These are phyloP conservation scores for Fraxinus platypoda DNA, from an alignment of 305 asterid species.

Conservation along the genomic window DNA sequence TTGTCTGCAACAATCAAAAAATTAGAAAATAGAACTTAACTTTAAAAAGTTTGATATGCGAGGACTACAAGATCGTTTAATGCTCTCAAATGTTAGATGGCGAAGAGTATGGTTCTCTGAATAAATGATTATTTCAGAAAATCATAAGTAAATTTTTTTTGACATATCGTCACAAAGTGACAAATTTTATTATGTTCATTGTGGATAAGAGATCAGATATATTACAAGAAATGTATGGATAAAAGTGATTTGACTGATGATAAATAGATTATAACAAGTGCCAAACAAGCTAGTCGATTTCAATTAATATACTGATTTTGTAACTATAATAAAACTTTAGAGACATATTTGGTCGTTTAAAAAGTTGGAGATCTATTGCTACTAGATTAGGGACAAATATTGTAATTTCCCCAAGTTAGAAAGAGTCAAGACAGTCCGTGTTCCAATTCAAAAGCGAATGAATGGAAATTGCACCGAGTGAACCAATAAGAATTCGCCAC, in stretches of 20 bases:
- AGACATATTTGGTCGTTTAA: not conserved
- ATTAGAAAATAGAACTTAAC: not conserved
- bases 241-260: not conserved
- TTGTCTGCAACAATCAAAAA: not conserved
- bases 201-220: too few species aligned
- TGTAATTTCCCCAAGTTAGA: not conserved
- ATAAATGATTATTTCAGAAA: too few species aligned
- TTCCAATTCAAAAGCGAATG: not conserved
- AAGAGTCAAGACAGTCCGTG: not conserved
- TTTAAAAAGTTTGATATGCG: not conserved
- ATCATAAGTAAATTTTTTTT: too few species aligned
- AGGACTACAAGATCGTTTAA: not conserved
- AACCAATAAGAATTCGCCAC: not conserved
- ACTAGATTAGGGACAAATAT: not conserved
- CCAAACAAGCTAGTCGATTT: not conserved
- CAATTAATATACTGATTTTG: not conserved
- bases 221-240: not conserved
- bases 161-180: too few species aligned
- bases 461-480: not conserved
- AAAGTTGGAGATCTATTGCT: not conserved
- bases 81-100: not conserved
- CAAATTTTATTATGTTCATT: too few species aligned
- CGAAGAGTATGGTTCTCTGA: too few species aligned
- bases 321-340: not conserved
- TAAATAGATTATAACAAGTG: not conserved